These are phyloP conservation scores for Hysterangium stoloniferum DNA, from an alignment of 768 basidiomycete species.

Conservation along the genomic window DNA sequence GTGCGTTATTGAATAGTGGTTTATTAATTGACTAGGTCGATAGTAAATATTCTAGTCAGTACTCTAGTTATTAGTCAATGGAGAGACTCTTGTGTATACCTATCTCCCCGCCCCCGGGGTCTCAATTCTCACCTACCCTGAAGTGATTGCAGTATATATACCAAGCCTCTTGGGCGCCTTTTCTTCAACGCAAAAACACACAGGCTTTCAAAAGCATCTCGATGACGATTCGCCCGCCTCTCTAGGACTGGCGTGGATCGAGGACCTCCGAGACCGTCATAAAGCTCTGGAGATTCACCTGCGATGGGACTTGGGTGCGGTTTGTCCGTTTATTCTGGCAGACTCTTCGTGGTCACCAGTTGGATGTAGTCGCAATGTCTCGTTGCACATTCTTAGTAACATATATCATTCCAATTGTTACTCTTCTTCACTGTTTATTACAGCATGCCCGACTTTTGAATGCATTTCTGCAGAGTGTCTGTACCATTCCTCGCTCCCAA, in stretches of 20 bases:
- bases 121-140: slow-evolving; percentile 6
- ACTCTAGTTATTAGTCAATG: no score
- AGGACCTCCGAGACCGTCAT: slow-evolving; percentile 86
- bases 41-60: no score
- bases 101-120: slow-evolving; percentile 2
- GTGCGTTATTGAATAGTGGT: no score
- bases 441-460: neutral
- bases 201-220: slow-evolving; percentile 86
- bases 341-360: slow-evolving; percentile 57
- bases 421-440: neutral
- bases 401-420: no score
- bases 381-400: slow-evolving; percentile 56
- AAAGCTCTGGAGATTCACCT: slow-evolving; percentile 60
- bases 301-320: slow-evolving; percentile 90
- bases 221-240: slow-evolving; percentile 70
- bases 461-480: neutral
- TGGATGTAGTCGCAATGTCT: slow-evolving; percentile 84
- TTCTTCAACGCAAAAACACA: slow-evolving; percentile 39
- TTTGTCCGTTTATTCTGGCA: slow-evolving; percentile 35
- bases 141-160: slow-evolving; percentile 20
- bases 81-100: no score
- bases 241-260: slow-evolving; percentile 51
- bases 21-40: no score
- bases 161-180: neutral
- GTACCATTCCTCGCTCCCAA: neutral